Evolutionary conservation across 169 alveolate genomes (phyloP), one percentile per base, ranked within the genome.

Genomic region (Plasmodium adleri): DNA sequence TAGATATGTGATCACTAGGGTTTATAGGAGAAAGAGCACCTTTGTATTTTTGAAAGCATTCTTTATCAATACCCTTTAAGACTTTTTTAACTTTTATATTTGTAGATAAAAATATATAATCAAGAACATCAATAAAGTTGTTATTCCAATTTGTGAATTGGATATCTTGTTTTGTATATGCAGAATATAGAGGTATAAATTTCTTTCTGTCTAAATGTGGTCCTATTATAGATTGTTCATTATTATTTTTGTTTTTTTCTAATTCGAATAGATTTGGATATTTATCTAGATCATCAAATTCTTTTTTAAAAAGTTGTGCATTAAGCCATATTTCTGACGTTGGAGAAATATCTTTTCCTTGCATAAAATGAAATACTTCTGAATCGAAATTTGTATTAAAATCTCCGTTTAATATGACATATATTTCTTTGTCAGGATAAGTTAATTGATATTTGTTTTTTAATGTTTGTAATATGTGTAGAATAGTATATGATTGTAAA

Each of bases 71-170:
- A 2, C 86, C 91, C 28, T 83, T 83, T 72, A 83, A 60, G 56
- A 83, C 39, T 62, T 68, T 56, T 68, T 59, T 83, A 3, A 83
- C 85, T 49, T 83, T 83, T 68, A 83, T 62, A 20, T 56, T 70
- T 15, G 91, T 72, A n/a, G 91, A 83, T 50, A 83, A 59, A 70
- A 83, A 83, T 10, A 83, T 83, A 39, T 83, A 70, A 83, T 83
- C 91, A 63, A 83, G 47, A 15, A 83, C 91, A 47, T 83, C 91
- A 43, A 83, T 83, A 83, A 83, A 83, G 32, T 83, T 83, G 60
- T 83, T 83, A 50, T 83, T 83, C 91, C 91, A 83, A 28, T 83
- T 83, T 22, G 91, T 83, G 64, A 58, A 83, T 10, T 71, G 9
- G 39, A 83, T 83, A 58, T 83, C 91, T 32, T 50, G 67, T 28